phyloP scores from a whole-genome alignment of 208 protist species.

The Trypanosomatidae sp. region DNA sequence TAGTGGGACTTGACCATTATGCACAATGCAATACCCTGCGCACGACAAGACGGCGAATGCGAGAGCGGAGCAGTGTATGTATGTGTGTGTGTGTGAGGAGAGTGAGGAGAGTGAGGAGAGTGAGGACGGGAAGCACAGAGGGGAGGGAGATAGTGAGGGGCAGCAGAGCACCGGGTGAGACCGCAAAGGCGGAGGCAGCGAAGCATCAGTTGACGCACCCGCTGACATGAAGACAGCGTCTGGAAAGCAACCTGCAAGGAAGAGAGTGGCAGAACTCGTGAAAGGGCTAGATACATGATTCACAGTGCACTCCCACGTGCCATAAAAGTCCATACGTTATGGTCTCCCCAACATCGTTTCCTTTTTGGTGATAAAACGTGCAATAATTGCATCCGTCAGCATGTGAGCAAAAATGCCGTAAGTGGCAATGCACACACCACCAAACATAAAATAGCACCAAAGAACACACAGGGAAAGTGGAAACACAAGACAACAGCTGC shows the following conservation, averaged over 20 bases:
- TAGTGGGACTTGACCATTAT: slow-evolving; percentile 71
- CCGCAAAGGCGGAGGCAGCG: not conserved
- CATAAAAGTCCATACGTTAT: not conserved
- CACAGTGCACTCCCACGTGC: not conserved
- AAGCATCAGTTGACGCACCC: not conserved
- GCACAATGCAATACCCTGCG: slow-evolving; percentile 28
- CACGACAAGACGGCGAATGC: not conserved
- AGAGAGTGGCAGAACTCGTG: no score
- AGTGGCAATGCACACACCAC: not conserved
- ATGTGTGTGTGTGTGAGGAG: not conserved
- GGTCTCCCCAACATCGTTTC: not conserved
- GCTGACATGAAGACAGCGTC: not conserved
- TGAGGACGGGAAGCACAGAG: not conserved
- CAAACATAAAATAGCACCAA: not conserved
- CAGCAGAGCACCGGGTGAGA: not conserved
- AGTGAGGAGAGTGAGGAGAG: not conserved
- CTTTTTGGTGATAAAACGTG: not conserved
- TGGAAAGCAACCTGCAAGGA: not conserved
- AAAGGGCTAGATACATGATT: not conserved
- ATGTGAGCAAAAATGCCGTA: not conserved
- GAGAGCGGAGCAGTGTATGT: slow-evolving; percentile 1
- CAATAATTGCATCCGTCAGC: no score
- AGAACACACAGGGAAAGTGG: not conserved
- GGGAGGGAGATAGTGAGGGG: not conserved
- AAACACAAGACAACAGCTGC: not conserved